A percentile compares a stretch with the other conserved stretches of the same genome.
Conservation (phyloP, 805 yeast genomes). For the Yamadazyma philogaea region DNA sequence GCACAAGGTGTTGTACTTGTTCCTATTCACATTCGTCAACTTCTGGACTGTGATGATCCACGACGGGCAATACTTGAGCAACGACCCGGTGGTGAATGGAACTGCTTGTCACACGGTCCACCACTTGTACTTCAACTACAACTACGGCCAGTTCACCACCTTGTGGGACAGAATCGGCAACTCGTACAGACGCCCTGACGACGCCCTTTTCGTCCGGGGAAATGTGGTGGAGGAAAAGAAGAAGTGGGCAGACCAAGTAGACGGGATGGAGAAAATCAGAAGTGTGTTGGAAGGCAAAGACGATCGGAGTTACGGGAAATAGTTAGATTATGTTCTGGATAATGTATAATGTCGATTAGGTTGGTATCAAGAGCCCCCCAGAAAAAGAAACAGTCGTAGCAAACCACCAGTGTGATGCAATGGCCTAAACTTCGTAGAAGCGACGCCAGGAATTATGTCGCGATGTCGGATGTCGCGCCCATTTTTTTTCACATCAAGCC, state of each 20-base stretch:
- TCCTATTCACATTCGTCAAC: conserved; percentile 85
- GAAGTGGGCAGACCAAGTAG: conserved; percentile 69
- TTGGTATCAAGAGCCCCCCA: too few relatives aligned
- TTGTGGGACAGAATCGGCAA: conserved; percentile 97
- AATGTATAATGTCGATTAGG: neutral
- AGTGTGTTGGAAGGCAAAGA: conserved; percentile 74
- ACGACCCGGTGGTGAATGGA: conserved; percentile 92
- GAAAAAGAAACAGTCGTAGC: too few relatives aligned
- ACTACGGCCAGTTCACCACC: conserved; percentile 97
- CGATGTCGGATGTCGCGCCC: neutral
- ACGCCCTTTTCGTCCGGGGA: conserved; percentile 56
- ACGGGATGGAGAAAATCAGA: conserved; percentile 76
- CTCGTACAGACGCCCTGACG: conserved; percentile 89
- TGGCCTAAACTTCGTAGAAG: too few relatives aligned
- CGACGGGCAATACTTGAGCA: conserved; percentile 93
- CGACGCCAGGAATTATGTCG: neutral
- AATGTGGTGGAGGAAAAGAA: conserved; percentile 54
- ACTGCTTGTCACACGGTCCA: conserved; percentile 98
- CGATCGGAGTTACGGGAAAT: conserved; percentile 62
- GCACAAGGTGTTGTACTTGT: conserved; percentile 79
- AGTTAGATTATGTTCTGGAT: neutral
- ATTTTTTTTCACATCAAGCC: neutral
- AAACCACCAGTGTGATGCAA: too few relatives aligned
- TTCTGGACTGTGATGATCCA: conserved; percentile 99
- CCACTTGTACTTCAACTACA: conserved; percentile 94